A percentile compares a stretch with the other conserved stretches of the same genome.
Conservation (phyloP, 2,329 filamentous ascomycete species). For the Hymenoscyphus occultus region DNA sequence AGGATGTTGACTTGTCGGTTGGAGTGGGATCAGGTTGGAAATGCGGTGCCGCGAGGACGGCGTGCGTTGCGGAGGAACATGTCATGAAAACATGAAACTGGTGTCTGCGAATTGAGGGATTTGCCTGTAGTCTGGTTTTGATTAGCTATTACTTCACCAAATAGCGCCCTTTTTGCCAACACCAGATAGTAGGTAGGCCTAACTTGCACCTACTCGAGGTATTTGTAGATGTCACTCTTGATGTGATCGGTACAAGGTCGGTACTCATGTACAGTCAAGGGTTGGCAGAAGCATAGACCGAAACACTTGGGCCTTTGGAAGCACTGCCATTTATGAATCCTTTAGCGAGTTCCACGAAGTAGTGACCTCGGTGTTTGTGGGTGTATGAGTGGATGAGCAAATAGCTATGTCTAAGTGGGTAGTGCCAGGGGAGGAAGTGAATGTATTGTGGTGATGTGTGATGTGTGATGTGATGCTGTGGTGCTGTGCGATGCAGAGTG, state of each 20-base stretch:
- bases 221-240: not conserved
- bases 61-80: slow-evolving; percentile 24
- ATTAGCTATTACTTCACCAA: not conserved
- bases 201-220: not conserved
- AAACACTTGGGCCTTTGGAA: not conserved
- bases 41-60: slow-evolving; percentile 23
- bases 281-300: not conserved
- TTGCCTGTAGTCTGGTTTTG: not conserved
- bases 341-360: not conserved
- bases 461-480: not conserved
- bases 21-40: slow-evolving; percentile 4
- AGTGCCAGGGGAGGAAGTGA: not conserved
- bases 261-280: not conserved
- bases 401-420: too few relatives aligned
- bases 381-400: not conserved
- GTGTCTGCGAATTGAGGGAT: not conserved
- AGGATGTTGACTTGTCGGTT: not conserved
- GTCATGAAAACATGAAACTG: slow-evolving; percentile 17
- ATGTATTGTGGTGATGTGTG: not conserved
- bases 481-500: not conserved
- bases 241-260: not conserved
- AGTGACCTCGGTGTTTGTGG: not conserved
- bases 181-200: not conserved
- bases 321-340: not conserved
- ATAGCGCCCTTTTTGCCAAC: too few relatives aligned